Conservation (phyloP, 2,329 filamentous ascomycete species). For the Hypomyces perniciosus region DNA sequence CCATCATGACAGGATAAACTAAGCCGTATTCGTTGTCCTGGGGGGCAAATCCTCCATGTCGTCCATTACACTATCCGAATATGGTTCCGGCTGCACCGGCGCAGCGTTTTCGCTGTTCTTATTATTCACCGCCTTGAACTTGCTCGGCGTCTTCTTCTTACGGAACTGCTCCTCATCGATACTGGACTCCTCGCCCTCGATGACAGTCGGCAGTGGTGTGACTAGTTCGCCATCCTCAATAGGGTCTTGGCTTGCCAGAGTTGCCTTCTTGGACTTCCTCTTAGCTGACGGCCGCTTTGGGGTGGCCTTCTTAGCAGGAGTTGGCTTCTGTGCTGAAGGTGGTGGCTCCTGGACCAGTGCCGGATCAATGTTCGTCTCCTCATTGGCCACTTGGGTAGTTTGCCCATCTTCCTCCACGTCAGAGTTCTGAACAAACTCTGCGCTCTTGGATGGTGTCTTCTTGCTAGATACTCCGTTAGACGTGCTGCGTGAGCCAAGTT, state of each 20-base stretch:
- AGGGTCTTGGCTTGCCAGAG: conserved; percentile 23
- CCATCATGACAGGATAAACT: neutral
- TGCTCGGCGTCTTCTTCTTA: conserved; percentile 25
- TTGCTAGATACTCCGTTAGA: neutral
- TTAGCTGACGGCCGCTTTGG: conserved; percentile 18
- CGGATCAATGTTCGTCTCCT: conserved; percentile 29
- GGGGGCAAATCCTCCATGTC: conserved; percentile 40
- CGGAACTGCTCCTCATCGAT: conserved; percentile 22
- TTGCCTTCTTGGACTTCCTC: conserved; percentile 19
- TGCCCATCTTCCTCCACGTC: conserved; percentile 22
- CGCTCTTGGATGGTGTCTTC: conserved; percentile 16
- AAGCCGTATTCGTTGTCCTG: conserved; percentile 1
- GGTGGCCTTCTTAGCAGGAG: conserved; percentile 21
- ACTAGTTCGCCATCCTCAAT: conserved; percentile 24
- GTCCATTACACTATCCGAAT: conserved; percentile 34
- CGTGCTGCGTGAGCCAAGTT: conserved; percentile 14
- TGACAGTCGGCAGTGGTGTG: conserved; percentile 9
- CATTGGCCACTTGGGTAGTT: conserved; percentile 5
- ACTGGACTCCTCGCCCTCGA: conserved; percentile 19
- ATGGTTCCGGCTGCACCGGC: conserved; percentile 12
- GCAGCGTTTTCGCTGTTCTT: conserved; percentile 10
- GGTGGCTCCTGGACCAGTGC: conserved; percentile 19
- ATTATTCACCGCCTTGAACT: conserved; percentile 19
- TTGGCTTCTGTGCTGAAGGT: conserved; percentile 20
- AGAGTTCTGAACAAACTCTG: conserved; percentile 25